Percentiles rank a stretch among this genome's conserved stretches.
phyloP scores from a whole-genome alignment of 2,329 filamentous ascomycete species.

The Stromatinia cepivora region DNA sequence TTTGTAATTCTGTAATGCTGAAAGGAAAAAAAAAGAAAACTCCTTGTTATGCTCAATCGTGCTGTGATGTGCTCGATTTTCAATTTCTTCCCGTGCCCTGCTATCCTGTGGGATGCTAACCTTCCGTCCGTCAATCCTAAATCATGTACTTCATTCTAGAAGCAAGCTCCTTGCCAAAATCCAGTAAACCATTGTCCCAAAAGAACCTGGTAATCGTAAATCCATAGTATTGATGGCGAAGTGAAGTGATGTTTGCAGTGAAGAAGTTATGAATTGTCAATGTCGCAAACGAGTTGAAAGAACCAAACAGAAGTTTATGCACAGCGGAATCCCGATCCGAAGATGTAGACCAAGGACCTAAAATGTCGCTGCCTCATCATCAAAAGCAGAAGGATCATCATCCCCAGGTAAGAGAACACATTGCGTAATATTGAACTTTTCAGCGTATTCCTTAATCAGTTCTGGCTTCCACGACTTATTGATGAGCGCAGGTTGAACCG shows the following conservation, averaged over 20 bases:
- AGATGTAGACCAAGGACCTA: background rate
- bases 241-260: background rate
- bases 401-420: background rate
- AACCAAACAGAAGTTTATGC: too few relatives aligned
- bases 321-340: background rate
- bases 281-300: background rate
- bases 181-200: too few relatives aligned
- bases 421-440: background rate
- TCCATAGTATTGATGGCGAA: too few relatives aligned
- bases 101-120: background rate
- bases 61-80: background rate
- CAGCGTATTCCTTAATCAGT: background rate
- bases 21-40: too few relatives aligned
- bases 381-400: background rate
- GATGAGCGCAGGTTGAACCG: background rate
- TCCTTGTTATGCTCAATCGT: too few relatives aligned
- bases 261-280: background rate
- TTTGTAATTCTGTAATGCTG: background rate
- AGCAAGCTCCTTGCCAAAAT: too few relatives aligned
- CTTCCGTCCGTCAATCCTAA: too few relatives aligned
- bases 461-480: background rate
- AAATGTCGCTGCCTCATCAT: background rate
- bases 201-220: too few relatives aligned
- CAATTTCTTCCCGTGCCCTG: background rate
- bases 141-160: too few relatives aligned